Evolutionary conservation across 2,329 filamentous ascomycete species (phyloP).

Genomic region (Fusarium algeriense): DNA sequence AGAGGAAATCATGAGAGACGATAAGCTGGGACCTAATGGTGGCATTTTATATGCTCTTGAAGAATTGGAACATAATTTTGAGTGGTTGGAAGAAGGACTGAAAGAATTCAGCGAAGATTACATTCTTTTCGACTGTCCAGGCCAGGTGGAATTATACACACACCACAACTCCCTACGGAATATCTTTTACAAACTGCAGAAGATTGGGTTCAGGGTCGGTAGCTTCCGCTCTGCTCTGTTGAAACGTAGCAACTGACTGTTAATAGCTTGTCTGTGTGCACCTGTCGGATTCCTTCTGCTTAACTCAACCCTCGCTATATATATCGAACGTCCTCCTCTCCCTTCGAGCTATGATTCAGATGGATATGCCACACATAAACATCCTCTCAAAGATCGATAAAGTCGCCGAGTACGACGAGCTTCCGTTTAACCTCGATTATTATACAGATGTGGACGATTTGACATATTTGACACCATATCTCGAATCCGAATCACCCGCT

Average conservation of each 20-base stretch:
- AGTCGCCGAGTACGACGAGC: constrained; percentile 81
- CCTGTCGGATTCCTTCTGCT: constrained; percentile 92
- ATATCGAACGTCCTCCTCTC: constrained; percentile 94
- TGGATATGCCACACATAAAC: constrained; percentile 96
- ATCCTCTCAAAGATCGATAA: constrained; percentile 99
- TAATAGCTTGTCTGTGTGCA: constrained; percentile 89
- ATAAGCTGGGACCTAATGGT: constrained; percentile 91
- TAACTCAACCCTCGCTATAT: constrained; percentile 93
- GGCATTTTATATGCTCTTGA: constrained; percentile 94
- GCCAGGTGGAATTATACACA: constrained; percentile 96
- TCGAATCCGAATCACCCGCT: constrained; percentile 81
- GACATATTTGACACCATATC: constrained; percentile 81
- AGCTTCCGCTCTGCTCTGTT: neutral
- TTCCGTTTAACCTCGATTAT: constrained; percentile 96
- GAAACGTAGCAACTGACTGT: constrained; percentile 29
- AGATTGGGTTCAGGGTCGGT: constrained; percentile 89
- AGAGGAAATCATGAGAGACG: constrained; percentile 94
- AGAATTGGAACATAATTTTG: constrained; percentile 92
- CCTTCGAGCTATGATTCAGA: constrained; percentile 95
- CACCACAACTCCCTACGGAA: constrained; percentile 93
- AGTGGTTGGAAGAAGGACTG: constrained; percentile 88
- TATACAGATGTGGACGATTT: constrained; percentile 98
- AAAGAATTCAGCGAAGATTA: constrained; percentile 90
- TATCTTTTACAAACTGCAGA: constrained; percentile 91
- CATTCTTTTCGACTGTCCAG: constrained; percentile 94